Evolutionary conservation across 345 rosid genomes (phyloP), one percentile per base, ranked within the genome.

Genomic region (Eutrema heterophyllum): DNA sequence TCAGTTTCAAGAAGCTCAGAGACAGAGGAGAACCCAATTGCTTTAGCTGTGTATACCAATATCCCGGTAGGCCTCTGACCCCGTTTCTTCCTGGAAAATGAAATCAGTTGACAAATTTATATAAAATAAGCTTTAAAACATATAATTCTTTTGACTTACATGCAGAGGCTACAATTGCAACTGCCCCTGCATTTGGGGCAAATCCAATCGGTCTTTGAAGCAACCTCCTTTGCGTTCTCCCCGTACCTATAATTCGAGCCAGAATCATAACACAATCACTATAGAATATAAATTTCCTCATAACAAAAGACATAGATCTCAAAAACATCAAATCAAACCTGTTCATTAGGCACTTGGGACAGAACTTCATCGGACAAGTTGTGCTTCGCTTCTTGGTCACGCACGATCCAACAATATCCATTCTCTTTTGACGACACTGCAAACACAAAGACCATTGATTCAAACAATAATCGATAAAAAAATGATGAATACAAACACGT

Each of bases 101-200:
- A 15, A 29, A 53, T 14, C 30, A 3, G 30, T 26, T 26, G 2
- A 38, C 41, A 38, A 38, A 38, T 2, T 26, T 13, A 21, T 51
- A 24, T 5, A 33, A 9, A 29, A 56, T 29, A 16, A n/a, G 16
- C 57, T 24, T 29, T 58, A 48, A 9, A 30, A 62, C 39, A 32
- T 26, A 49, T 26, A 49, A 5, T 33, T 21, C 7, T 50, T 58
- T 67, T 29, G 18, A 32, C 21, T 84, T 61, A 92, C 99, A 71
- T 86, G 87, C 99, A 95, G 1, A 14, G 26, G 73, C 97, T 95
- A 78, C 99, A 95, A 49, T 88, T 95, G 82, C 99, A 95, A 9
- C 80, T 82, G 61, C 83, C 97, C 45, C 84, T 85, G 69, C 99
- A 95, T 73, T 80, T 95, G 35, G 91, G 97, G 51, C 99, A 95